Evolutionary conservation across 2,329 filamentous ascomycete genomes (phyloP).

Genomic region (Pleochaeta shiraiana): DNA sequence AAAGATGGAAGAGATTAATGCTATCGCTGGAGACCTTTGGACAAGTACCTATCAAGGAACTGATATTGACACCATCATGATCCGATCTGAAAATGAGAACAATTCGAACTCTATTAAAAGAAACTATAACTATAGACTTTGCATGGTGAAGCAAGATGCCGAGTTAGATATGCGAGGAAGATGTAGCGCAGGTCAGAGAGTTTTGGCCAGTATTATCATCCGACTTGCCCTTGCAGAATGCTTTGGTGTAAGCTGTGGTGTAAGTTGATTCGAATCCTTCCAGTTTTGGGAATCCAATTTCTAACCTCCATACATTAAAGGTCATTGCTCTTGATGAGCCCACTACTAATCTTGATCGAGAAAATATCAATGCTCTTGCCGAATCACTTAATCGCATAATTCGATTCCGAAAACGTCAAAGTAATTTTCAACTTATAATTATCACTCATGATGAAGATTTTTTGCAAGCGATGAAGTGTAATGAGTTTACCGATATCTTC

Average conservation of each 20-base stretch:
- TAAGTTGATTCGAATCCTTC: slow-evolving; percentile 15
- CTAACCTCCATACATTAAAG: slow-evolving; percentile 14
- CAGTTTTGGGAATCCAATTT: not conserved
- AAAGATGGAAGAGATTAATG: slow-evolving; percentile 98
- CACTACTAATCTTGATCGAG: slow-evolving; percentile 85
- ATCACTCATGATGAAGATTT: slow-evolving; percentile 99
- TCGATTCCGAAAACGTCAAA: slow-evolving; percentile 56
- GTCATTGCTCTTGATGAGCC: slow-evolving; percentile 94
- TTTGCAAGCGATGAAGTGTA: slow-evolving; percentile 75
- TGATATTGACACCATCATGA: slow-evolving; percentile 90
- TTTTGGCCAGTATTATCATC: slow-evolving; percentile 93
- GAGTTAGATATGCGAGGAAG: slow-evolving; percentile 99
- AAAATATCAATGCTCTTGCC: slow-evolving; percentile 84
- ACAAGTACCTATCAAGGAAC: slow-evolving; percentile 91
- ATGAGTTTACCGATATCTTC: slow-evolving; percentile 82
- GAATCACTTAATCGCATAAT: slow-evolving; percentile 76
- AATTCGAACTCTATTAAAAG: slow-evolving; percentile 40
- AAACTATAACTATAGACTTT: slow-evolving; percentile 91
- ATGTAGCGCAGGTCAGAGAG: slow-evolving; percentile 91
- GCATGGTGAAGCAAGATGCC: slow-evolving; percentile 91
- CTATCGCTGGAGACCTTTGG: slow-evolving; percentile 92
- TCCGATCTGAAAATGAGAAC: slow-evolving; percentile 74
- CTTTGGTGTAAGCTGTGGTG: slow-evolving; percentile 83
- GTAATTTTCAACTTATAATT: slow-evolving; percentile 94
- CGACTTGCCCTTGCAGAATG: slow-evolving; percentile 89